Conservation (phyloP, 768 basidiomycete genomes). For the Crassisporium funariophilum region DNA sequence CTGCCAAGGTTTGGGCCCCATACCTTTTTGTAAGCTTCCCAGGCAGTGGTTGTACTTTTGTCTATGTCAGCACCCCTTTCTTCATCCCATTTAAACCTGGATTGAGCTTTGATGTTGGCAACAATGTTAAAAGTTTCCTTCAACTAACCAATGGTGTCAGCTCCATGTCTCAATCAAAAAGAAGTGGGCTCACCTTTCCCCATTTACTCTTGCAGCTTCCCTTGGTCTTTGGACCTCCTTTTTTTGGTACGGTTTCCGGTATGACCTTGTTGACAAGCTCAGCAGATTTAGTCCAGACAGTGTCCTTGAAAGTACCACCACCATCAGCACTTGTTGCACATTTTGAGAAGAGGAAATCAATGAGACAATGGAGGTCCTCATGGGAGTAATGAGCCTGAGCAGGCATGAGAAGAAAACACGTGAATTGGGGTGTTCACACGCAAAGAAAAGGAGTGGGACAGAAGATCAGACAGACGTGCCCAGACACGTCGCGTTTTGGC, state of each 20-base stretch:
- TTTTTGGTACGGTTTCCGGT: neutral
- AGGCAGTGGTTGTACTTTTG: neutral
- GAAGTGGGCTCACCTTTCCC: slow-evolving; percentile 1
- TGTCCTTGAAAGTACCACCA: neutral
- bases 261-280: neutral
- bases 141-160: slow-evolving; percentile 3
- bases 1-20: neutral
- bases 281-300: slow-evolving; percentile 4
- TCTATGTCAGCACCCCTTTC: slow-evolving; percentile 7
- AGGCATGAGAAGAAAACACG: no score
- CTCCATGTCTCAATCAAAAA: neutral
- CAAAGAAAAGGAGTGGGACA: no score
- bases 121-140: slow-evolving; percentile 6
- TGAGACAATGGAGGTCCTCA: neutral
- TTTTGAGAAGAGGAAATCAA: neutral
- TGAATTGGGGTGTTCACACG: no score
- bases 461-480: no score
- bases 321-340: neutral
- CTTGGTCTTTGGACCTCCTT: neutral
- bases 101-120: slow-evolving; percentile 6
- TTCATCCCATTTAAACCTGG: slow-evolving; percentile 7
- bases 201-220: slow-evolving; percentile 8
- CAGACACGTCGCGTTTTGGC: neutral
- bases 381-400: no score
- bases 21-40: neutral